A percentile compares a stretch with the other conserved stretches of the same genome.
Evolutionary conservation across 176 grass and related monocot genomes (phyloP).

Genomic region (Triticum urartu): DNA sequence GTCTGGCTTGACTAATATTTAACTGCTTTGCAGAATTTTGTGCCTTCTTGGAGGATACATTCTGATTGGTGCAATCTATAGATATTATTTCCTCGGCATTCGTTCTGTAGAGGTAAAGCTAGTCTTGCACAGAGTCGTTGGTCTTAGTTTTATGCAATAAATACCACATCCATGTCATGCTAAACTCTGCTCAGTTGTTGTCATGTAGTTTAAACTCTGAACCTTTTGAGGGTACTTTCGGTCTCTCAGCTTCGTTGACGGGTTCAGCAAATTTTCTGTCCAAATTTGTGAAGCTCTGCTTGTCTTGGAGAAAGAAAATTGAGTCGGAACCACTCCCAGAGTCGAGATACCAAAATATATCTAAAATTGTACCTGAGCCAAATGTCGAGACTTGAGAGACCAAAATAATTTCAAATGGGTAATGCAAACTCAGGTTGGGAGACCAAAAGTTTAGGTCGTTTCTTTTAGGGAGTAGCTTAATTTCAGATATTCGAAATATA

Average conservation of each 20-base stretch:
- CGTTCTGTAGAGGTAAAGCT: constrained; percentile 70
- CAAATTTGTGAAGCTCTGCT: not conserved
- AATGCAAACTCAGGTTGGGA: not conserved
- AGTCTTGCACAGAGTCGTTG: not conserved
- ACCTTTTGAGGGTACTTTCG: not conserved
- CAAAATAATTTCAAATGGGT: not conserved
- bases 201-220: not conserved
- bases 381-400: not conserved
- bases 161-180: not conserved
- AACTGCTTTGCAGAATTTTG: constrained; percentile 51
- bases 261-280: not conserved
- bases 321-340: not conserved
- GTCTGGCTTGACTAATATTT: constrained; percentile 28
- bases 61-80: constrained; percentile 69
- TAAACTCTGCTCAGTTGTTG: not conserved
- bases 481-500: constrained; percentile 12
- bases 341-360: not conserved
- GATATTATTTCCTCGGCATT: constrained; percentile 91
- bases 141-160: not conserved
- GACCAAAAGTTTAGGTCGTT: not conserved
- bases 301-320: not conserved
- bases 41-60: constrained; percentile 82
- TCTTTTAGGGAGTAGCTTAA: not conserved
- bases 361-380: not conserved
- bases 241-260: not conserved